Evolutionary conservation across 371 early-diverging fungal species (phyloP).

Genomic region (Blyttiomyces sp.): DNA sequence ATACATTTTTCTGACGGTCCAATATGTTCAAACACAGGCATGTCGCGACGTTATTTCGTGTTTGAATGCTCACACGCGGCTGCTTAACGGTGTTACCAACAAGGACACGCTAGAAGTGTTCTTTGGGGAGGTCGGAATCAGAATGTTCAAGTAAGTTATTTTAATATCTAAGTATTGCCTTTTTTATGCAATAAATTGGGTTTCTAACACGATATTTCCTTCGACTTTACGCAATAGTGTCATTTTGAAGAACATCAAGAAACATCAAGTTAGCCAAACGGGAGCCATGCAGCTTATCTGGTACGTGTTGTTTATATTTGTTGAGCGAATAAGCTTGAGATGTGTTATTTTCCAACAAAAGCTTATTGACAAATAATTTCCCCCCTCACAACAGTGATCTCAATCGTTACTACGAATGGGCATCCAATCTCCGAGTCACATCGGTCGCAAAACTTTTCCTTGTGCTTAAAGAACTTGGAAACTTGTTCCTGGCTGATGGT

Average conservation of each 20-base stretch:
- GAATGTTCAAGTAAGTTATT: slow-evolving; percentile 74
- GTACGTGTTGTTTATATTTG: slow-evolving; percentile 28
- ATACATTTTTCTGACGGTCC: slow-evolving; percentile 39
- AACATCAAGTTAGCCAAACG: slow-evolving; percentile 69
- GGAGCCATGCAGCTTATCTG: slow-evolving; percentile 80
- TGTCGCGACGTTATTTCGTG: slow-evolving; percentile 73
- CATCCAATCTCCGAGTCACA: slow-evolving; percentile 61
- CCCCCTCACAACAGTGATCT: slow-evolving; percentile 86
- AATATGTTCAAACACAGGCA: slow-evolving; percentile 22
- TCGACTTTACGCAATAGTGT: slow-evolving; percentile 35
- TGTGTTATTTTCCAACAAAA: not conserved
- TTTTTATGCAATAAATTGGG: not conserved
- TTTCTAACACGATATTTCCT: slow-evolving; percentile 6
- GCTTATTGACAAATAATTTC: slow-evolving; percentile 25
- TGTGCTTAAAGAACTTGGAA: slow-evolving; percentile 88
- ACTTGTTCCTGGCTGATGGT: slow-evolving; percentile 83
- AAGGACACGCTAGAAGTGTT: slow-evolving; percentile 86
- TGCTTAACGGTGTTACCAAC: slow-evolving; percentile 74
- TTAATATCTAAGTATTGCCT: slow-evolving; percentile 2
- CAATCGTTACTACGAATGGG: slow-evolving; percentile 76
- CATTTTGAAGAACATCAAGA: slow-evolving; percentile 75
- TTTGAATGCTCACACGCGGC: slow-evolving; percentile 69
- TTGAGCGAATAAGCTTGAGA: too few relatives aligned
- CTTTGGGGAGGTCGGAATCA: slow-evolving; percentile 78
- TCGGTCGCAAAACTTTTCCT: slow-evolving; percentile 73